Conservation (phyloP, 805 yeast genomes). For the Starmerella floris region DNA sequence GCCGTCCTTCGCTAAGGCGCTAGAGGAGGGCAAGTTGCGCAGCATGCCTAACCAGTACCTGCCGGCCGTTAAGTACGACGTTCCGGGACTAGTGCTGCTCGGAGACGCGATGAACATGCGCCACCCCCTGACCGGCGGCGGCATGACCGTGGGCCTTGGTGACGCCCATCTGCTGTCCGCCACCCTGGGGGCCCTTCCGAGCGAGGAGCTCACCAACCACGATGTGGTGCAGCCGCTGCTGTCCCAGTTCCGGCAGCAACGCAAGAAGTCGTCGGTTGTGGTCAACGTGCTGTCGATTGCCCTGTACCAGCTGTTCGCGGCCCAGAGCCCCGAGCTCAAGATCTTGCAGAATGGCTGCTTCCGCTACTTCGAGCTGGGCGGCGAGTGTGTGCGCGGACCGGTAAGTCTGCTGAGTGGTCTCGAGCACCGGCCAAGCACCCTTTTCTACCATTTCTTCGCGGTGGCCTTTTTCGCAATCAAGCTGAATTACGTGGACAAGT, state of each 20-base stretch:
- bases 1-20: constrained; percentile 58
- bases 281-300: constrained; percentile 86
- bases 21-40: constrained; percentile 46
- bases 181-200: constrained; percentile 42
- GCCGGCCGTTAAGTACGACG: constrained; percentile 55
- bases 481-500: constrained; percentile 46
- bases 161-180: constrained; percentile 63
- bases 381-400: constrained; percentile 64
- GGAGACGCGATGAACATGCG: constrained; percentile 97
- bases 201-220: constrained; percentile 44
- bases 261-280: constrained; percentile 71
- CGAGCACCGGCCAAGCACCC: constrained; percentile 55
- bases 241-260: constrained; percentile 55
- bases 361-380: constrained; percentile 72
- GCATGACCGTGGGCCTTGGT: constrained; percentile 93
- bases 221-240: constrained; percentile 43
- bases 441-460: constrained; percentile 75
- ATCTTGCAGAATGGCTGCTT: constrained; percentile 82
- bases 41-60: constrained; percentile 91
- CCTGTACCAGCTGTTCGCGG: constrained; percentile 78
- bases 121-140: constrained; percentile 97
- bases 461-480: constrained; percentile 79
- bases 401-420: constrained; percentile 74
- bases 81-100: constrained; percentile 63
- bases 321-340: constrained; percentile 50